These are phyloP conservation scores for Blechomonas ayalai DNA, from an alignment of 208 protist species.

Conservation along the genomic window DNA sequence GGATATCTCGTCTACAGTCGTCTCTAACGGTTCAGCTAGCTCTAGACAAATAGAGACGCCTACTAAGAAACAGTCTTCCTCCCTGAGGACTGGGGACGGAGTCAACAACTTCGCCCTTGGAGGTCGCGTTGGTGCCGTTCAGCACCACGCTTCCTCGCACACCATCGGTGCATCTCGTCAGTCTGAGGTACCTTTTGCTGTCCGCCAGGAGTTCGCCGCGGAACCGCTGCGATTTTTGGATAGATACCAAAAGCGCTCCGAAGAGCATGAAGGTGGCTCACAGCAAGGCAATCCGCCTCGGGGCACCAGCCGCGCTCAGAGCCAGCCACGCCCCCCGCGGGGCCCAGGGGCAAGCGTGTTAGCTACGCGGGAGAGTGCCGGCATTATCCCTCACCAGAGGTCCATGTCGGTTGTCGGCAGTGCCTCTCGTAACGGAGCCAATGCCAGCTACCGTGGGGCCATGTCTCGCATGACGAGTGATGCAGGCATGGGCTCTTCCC, in stretches of 20 bases:
- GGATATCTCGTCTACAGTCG: too few relatives aligned
- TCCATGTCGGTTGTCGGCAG: slow-evolving; percentile 18
- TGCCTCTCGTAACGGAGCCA: slow-evolving; percentile 9
- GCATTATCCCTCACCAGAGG: slow-evolving; percentile 58
- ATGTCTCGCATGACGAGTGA: not conserved
- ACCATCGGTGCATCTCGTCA: slow-evolving; percentile 57
- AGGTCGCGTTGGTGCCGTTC: slow-evolving; percentile 60
- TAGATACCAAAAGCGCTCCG: slow-evolving; percentile 24
- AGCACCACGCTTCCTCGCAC: slow-evolving; percentile 61
- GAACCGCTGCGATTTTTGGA: slow-evolving; percentile 70
- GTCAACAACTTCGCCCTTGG: slow-evolving; percentile 66
- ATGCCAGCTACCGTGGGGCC: slow-evolving; percentile 7
- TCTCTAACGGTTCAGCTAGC: too few relatives aligned
- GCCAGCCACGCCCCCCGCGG: slow-evolving; percentile 5
- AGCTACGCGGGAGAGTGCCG: slow-evolving; percentile 49
- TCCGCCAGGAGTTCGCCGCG: slow-evolving; percentile 58
- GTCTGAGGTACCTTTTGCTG: slow-evolving; percentile 50
- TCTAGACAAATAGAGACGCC: too few relatives aligned
- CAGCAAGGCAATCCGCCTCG: slow-evolving; percentile 1
- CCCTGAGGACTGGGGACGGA: too few relatives aligned
- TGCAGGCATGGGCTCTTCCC: too few relatives aligned
- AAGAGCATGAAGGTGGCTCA: slow-evolving; percentile 29
- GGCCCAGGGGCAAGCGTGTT: slow-evolving; percentile 22
- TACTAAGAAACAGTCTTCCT: not conserved
- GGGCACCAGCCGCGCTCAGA: slow-evolving; percentile 7